phyloP scores from a whole-genome alignment of 345 rosid genomes.

The Salix suchowensis region DNA sequence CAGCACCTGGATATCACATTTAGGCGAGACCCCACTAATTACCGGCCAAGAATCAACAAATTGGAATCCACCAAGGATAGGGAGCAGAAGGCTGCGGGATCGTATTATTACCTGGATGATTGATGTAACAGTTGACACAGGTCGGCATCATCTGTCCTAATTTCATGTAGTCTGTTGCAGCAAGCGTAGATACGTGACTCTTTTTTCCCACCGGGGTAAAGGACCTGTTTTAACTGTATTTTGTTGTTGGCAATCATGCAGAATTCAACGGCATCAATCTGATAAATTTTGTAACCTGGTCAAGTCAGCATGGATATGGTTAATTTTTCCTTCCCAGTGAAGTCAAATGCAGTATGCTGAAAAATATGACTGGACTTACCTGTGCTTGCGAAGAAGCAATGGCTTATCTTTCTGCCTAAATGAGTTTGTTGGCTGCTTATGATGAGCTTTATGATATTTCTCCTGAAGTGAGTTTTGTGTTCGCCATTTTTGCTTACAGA shows the following conservation, averaged over 20 bases:
- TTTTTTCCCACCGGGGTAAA: neutral
- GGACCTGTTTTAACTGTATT: neutral
- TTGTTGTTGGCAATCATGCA: neutral
- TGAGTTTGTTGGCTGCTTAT: constrained; percentile 1
- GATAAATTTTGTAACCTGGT: neutral
- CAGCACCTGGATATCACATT: constrained; percentile 95
- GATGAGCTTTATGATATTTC: neutral
- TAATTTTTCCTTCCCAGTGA: neutral
- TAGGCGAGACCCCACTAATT: constrained; percentile 92
- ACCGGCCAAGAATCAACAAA: constrained; percentile 91
- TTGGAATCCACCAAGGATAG: constrained; percentile 92
- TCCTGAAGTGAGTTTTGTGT: neutral
- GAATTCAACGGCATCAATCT: neutral
- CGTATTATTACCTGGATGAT: constrained; percentile 89
- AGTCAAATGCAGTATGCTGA: neutral
- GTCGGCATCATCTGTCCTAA: neutral
- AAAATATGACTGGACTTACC: neutral
- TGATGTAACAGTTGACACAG: constrained; percentile 16
- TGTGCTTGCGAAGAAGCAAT: neutral
- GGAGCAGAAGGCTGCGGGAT: constrained; percentile 93
- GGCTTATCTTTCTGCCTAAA: neutral
- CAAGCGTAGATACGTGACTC: neutral
- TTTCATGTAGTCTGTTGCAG: neutral
- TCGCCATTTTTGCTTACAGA: constrained; percentile 6
- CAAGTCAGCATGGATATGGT: neutral